These are phyloP conservation scores for Brassica carinata DNA, from an alignment of 345 rosid genomes.

Conservation along the genomic window DNA sequence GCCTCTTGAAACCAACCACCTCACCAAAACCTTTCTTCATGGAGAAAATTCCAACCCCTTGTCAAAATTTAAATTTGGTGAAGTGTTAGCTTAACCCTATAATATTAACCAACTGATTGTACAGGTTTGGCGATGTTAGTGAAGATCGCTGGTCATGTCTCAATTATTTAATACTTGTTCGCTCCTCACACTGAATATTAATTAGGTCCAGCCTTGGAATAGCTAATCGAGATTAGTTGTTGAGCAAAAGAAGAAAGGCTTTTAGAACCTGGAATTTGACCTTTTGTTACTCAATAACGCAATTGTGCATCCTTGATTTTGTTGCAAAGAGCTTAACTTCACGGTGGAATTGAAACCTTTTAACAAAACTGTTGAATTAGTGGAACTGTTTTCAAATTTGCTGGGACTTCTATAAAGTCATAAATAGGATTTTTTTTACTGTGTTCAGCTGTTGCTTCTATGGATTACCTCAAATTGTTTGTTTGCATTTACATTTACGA, in stretches of 20 bases:
- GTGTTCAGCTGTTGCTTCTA: background rate
- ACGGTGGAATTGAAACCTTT: background rate
- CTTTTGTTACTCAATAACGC: background rate
- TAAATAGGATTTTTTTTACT: background rate
- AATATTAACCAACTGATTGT: slow-evolving; percentile 7
- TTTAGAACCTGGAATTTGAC: slow-evolving; percentile 3
- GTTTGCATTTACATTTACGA: background rate
- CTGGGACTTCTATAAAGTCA: background rate
- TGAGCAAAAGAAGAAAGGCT: background rate
- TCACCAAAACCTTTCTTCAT: background rate
- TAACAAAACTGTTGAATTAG: background rate
- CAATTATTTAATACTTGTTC: slow-evolving; percentile 11
- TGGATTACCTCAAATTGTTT: background rate
- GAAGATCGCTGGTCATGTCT: background rate
- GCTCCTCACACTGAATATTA: slow-evolving; percentile 7
- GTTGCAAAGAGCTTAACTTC: slow-evolving; percentile 14
- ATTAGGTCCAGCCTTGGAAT: background rate
- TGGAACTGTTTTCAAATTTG: background rate
- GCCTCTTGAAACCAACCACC: background rate
- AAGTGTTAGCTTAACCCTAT: background rate
- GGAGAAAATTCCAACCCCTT: slow-evolving; percentile 1
- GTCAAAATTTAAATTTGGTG: background rate
- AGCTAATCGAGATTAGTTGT: slow-evolving; percentile 5
- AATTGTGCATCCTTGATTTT: slow-evolving; percentile 13
- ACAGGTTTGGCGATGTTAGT: slow-evolving; percentile 6